A percentile compares a stretch with the other conserved stretches of the same genome.
These are phyloP conservation scores for Ceratocystis huliohia DNA, from an alignment of 2,329 filamentous ascomycete species.

Conservation along the genomic window DNA sequence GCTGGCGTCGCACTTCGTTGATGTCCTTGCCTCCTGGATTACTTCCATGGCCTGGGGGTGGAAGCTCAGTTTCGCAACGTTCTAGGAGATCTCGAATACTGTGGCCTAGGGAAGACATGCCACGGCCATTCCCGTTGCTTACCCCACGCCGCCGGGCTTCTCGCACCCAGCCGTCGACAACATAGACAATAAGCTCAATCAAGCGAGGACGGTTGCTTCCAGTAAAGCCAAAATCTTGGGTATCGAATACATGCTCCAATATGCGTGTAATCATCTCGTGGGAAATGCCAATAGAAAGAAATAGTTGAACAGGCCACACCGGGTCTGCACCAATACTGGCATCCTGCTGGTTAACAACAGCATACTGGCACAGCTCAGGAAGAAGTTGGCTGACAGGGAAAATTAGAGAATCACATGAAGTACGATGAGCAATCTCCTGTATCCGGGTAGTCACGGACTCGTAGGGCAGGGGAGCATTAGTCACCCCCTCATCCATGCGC, in stretches of 20 bases:
- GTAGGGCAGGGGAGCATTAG: slow-evolving; percentile 45
- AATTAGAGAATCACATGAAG: slow-evolving; percentile 51
- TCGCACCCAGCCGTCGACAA: slow-evolving; percentile 38
- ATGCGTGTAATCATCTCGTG: slow-evolving; percentile 44
- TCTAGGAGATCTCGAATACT: slow-evolving; percentile 40
- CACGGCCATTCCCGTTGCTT: slow-evolving; percentile 28
- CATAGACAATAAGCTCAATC: slow-evolving; percentile 42
- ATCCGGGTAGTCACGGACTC: slow-evolving; percentile 55
- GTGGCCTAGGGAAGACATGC: slow-evolving; percentile 23
- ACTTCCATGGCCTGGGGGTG: slow-evolving; percentile 30
- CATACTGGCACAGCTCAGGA: slow-evolving; percentile 50
- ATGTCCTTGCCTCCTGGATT: slow-evolving; percentile 37
- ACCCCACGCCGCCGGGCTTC: slow-evolving; percentile 35
- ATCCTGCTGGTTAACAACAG: slow-evolving; percentile 46
- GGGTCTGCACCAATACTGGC: slow-evolving; percentile 44
- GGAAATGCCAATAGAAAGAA: slow-evolving; percentile 43
- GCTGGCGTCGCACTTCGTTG: slow-evolving; percentile 32
- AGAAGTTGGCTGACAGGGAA: slow-evolving; percentile 51
- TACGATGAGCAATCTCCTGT: slow-evolving; percentile 51
- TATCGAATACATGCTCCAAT: slow-evolving; percentile 45
- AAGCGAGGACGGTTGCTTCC: slow-evolving; percentile 38
- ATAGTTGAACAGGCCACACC: slow-evolving; percentile 45
- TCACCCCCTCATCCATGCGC: slow-evolving; percentile 23
- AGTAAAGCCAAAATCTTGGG: slow-evolving; percentile 47
- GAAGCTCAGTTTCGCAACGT: slow-evolving; percentile 37